These are phyloP conservation scores for Calonectria pseudoreteaudii DNA, from an alignment of 2,329 filamentous ascomycete species.

Conservation along the genomic window DNA sequence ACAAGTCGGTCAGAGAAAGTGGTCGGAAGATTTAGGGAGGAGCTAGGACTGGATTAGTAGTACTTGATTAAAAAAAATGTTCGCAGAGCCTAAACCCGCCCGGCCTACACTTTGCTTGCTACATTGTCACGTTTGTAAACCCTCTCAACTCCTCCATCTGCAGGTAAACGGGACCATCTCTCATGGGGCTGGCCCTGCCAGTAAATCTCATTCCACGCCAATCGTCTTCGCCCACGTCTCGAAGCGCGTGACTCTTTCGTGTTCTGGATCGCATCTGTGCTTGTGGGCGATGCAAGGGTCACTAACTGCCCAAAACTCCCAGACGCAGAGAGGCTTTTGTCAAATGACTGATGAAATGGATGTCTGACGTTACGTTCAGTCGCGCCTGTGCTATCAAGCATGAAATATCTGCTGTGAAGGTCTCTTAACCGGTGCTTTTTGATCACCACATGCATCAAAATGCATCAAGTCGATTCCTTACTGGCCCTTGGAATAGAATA, in stretches of 20 bases:
- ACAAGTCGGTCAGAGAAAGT: neutral
- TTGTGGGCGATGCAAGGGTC: neutral
- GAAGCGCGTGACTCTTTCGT: neutral
- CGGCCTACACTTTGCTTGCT: neutral
- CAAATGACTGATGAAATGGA: neutral
- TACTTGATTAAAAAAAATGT: neutral
- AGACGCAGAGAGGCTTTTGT: neutral
- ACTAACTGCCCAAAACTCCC: neutral
- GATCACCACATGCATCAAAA: neutral
- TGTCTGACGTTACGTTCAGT: neutral
- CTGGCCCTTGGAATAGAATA: neutral
- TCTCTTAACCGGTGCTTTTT: neutral
- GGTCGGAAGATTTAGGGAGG: neutral
- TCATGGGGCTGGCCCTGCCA: neutral
- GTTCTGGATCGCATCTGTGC: neutral
- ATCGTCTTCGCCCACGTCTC: neutral
- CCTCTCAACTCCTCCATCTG: neutral
- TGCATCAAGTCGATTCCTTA: too few relatives aligned
- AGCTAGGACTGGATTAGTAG: neutral
- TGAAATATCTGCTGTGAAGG: neutral
- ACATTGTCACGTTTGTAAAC: neutral
- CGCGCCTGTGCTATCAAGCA: neutral
- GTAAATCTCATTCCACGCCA: neutral
- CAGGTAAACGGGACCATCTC: neutral
- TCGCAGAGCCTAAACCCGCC: neutral